Conservation (phyloP, 2,329 filamentous ascomycete species). For the Gremmenia infestans region DNA sequence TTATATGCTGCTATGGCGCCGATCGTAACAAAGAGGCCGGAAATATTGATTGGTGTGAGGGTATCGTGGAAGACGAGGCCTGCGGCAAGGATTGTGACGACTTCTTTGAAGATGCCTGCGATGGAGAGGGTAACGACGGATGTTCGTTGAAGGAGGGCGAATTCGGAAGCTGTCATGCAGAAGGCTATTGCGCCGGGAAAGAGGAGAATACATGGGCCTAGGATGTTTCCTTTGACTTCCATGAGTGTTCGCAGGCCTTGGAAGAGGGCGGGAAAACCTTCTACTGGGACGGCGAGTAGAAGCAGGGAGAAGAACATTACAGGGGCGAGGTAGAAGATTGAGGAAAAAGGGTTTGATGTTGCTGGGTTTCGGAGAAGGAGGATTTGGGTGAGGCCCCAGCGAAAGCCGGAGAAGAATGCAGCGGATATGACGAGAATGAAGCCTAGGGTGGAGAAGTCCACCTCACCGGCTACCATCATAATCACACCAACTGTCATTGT, state of each 20-base stretch:
- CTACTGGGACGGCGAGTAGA: slow-evolving; percentile 76
- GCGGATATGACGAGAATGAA: slow-evolving; percentile 91
- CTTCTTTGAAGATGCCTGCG: slow-evolving; percentile 98
- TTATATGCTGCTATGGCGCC: slow-evolving; percentile 85
- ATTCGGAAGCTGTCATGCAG: slow-evolving; percentile 94
- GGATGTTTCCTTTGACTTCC: slow-evolving; percentile 60
- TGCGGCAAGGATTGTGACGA: slow-evolving; percentile 88
- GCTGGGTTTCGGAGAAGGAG: slow-evolving; percentile 89
- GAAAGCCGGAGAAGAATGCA: slow-evolving; percentile 92
- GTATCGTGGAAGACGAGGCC: slow-evolving; percentile 84
- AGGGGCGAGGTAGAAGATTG: slow-evolving; percentile 95
- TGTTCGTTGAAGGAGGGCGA: slow-evolving; percentile 88
- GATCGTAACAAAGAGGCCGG: slow-evolving; percentile 84
- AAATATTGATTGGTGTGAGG: slow-evolving; percentile 81
- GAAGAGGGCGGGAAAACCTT: slow-evolving; percentile 66
- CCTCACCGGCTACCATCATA: slow-evolving; percentile 97
- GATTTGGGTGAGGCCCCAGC: slow-evolving; percentile 98
- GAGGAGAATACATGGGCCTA: slow-evolving; percentile 68
- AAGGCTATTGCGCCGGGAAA: slow-evolving; percentile 92
- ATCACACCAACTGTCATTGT: slow-evolving; percentile 91
- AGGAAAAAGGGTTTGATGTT: slow-evolving; percentile 93
- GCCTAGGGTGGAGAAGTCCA: slow-evolving; percentile 79
- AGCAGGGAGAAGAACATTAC: slow-evolving; percentile 89
- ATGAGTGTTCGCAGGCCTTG: slow-evolving; percentile 61
- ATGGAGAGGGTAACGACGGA: slow-evolving; percentile 95